Evolutionary conservation across 176 grass and related monocot genomes (phyloP), one percentile per base, ranked within the genome.

Genomic region (Avena sativa): DNA sequence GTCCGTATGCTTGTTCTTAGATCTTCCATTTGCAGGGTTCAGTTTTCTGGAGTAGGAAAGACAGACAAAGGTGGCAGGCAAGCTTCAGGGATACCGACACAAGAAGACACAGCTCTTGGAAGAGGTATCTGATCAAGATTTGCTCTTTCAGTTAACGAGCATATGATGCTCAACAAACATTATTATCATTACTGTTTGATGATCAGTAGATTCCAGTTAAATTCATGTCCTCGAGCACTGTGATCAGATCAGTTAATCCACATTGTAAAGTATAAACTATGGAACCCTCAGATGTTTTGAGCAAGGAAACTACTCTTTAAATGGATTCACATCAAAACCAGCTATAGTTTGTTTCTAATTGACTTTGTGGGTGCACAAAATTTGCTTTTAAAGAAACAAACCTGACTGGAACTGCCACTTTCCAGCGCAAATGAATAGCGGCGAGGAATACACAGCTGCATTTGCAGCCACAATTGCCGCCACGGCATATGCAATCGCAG

Each of bases 391-490:
- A 90, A 80, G 66, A 57, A 84, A 51, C 21, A 26, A 25, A 80
- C 19, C 8, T 87, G 75, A 86, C 6, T 87, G 26, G 26, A 12
- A 51, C 26, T 75, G 21, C 19, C 82, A 87, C 43, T 70, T 89
- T 53, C 51, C 68, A 87, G 86, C 38, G 1, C 62, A 80, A 83
- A 94, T 92, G 92, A 82, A 72, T n/a, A 76, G 83, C 6, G 12
- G 13, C 4, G 83, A 90, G 2, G 89, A 60, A 72, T 81, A 76
- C 34, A 86, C 87, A 16, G 67, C 86, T 73, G 83, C 63, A 75
- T 93, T 80, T 4, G 87, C 79, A 55, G 86, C 85, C 72, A 81
- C 87, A 71, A 85, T 99, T 87, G 97, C 85, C 8, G 94, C 94
- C 13, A 73, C 92, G 44, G 89, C 94, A 86, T 91, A 91, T 79